phyloP scores from a whole-genome alignment of 495 filamentous ascomycete genomes.

The Aspergillus haitiensis region DNA sequence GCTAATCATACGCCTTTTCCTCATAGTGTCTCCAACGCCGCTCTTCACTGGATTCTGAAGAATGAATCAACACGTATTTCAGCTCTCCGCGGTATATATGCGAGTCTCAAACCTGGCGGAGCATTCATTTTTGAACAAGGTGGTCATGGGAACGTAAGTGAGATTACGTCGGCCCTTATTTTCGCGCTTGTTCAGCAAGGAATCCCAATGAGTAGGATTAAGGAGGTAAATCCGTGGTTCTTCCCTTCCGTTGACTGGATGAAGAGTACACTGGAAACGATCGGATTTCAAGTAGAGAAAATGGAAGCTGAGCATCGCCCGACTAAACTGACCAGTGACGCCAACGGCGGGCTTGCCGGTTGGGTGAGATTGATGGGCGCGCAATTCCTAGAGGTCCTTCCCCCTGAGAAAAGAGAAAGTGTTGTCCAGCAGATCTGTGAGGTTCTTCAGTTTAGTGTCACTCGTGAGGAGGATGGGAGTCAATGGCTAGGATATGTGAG shows the following conservation, averaged over 20 bases:
- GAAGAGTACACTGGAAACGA: constrained; percentile 48
- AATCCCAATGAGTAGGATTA: constrained; percentile 47
- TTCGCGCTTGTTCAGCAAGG: constrained; percentile 53
- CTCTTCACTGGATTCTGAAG: constrained; percentile 75
- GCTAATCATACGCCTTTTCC: too few species aligned
- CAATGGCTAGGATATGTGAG: constrained; percentile 71
- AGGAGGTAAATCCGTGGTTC: constrained; percentile 65
- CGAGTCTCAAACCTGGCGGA: constrained; percentile 57
- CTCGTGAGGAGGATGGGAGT: constrained; percentile 55
- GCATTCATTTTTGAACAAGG: constrained; percentile 72
- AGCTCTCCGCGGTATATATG: constrained; percentile 46
- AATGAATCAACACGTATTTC: constrained; percentile 36
- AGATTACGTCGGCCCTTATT: constrained; percentile 61
- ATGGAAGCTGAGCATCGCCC: constrained; percentile 67
- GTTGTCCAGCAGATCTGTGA: constrained; percentile 56
- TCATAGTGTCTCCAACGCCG: constrained; percentile 65
- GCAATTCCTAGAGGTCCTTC: constrained; percentile 54
- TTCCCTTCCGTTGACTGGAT: constrained; percentile 65
- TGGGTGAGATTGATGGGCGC: constrained; percentile 70
- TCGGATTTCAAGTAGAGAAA: constrained; percentile 61
- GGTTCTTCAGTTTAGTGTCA: constrained; percentile 54
- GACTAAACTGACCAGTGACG: constrained; percentile 54
- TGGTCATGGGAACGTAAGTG: constrained; percentile 66
- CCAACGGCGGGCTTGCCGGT: constrained; percentile 62
- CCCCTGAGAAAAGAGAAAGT: constrained; percentile 50